These are phyloP conservation scores for Patellaria atrata DNA, from an alignment of 495 filamentous ascomycete species.

Conservation along the genomic window DNA sequence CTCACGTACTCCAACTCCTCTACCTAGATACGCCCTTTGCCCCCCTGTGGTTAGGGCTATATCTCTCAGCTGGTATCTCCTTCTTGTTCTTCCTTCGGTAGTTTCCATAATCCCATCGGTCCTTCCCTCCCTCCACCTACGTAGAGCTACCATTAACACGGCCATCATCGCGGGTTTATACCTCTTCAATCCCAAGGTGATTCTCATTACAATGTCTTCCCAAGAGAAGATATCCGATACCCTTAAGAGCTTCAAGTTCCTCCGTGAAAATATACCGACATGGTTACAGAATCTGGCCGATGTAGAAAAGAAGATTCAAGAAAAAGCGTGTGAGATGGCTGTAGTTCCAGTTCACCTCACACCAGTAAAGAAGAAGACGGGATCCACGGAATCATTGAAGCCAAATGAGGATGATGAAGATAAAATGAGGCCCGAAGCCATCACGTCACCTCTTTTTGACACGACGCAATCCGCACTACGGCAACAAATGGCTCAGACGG, in stretches of 20 bases:
- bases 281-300: conserved; percentile 13
- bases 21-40: too few species aligned
- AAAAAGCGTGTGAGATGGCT: conserved; percentile 54
- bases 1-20: too few species aligned
- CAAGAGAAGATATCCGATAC: conserved; percentile 16
- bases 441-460: conserved; percentile 5
- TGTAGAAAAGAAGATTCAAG: conserved; percentile 37
- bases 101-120: too few species aligned
- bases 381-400: conserved; percentile 48
- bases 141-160: too few species aligned
- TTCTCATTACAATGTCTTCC: too few species aligned
- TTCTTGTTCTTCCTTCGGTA: too few species aligned
- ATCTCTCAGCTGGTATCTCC: too few species aligned
- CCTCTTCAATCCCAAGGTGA: too few species aligned
- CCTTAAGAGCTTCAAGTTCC: conserved; percentile 15
- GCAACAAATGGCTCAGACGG: conserved; percentile 30
- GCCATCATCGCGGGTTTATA: too few species aligned
- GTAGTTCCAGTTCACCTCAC: conserved; percentile 34
- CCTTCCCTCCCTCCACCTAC: too few species aligned
- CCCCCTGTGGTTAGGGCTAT: too few species aligned
- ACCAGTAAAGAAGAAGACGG: conserved; percentile 33
- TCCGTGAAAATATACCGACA: conserved; percentile 17
- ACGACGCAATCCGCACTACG: conserved; percentile 21
- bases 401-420: conserved; percentile 34
- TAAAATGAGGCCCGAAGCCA: neutral